Evolutionary conservation across 2,329 filamentous ascomycete genomes (phyloP).

Genomic region (Epichloe aotearoae): DNA sequence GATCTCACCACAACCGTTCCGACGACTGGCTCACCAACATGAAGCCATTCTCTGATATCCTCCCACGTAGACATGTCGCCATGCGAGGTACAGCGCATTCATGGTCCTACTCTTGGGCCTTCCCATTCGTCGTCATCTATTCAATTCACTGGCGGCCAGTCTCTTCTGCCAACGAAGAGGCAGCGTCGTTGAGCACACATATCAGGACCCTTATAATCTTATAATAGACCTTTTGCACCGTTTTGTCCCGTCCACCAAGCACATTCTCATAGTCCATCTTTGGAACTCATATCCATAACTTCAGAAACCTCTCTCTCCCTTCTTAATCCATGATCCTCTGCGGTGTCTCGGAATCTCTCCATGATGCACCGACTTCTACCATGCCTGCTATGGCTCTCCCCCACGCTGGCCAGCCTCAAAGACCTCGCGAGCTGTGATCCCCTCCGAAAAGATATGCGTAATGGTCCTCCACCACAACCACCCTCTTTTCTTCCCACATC

Average conservation of each 20-base stretch:
- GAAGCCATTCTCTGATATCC: neutral
- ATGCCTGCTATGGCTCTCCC: neutral
- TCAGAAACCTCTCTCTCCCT: no score
- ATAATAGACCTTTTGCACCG: neutral
- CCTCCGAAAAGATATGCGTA: conserved; percentile 14
- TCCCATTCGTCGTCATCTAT: neutral
- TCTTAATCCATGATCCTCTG: neutral
- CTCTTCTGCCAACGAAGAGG: neutral
- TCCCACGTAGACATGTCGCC: neutral
- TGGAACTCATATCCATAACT: neutral
- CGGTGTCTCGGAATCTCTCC: neutral
- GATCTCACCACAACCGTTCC: neutral
- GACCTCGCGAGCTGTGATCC: conserved; percentile 14
- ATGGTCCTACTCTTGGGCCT: conserved; percentile 1
- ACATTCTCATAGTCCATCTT: neutral
- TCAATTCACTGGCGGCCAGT: neutral
- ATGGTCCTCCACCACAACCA: neutral
- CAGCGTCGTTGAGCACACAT: neutral
- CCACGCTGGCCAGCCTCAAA: conserved; percentile 9
- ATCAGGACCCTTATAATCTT: neutral
- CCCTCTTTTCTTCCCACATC: neutral
- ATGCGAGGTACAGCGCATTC: conserved; percentile 2
- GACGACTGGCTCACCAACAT: neutral
- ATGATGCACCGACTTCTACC: conserved; percentile 1
- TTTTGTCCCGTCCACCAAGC: neutral